Evolutionary conservation across 208 protist species (phyloP).

Genomic region (Leishmania mexicana): DNA sequence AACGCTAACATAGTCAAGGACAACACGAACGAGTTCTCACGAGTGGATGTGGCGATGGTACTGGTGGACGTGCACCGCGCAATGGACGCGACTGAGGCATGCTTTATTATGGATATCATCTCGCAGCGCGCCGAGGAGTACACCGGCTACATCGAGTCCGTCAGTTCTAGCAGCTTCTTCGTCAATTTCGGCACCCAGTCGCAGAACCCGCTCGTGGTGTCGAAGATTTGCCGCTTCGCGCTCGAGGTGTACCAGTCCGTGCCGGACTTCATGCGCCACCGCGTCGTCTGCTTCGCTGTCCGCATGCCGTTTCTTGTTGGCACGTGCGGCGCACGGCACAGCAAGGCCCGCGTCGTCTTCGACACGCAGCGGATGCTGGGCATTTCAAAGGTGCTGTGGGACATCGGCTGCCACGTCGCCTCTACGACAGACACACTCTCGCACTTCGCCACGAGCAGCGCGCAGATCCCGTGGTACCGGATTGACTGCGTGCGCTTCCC

Average conservation of each 20-base stretch:
- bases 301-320: constrained; percentile 70
- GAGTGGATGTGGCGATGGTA: constrained; percentile 53
- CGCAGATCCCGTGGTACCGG: constrained; percentile 53
- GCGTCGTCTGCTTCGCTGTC: constrained; percentile 63
- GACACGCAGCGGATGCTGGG: constrained; percentile 45
- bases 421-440: constrained; percentile 54
- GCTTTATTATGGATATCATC: constrained; percentile 42
- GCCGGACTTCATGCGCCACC: constrained; percentile 30
- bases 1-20: constrained; percentile 76
- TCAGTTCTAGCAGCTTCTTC: constrained; percentile 53
- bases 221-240: constrained; percentile 63
- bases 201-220: constrained; percentile 56
- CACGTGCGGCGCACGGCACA: constrained; percentile 54
- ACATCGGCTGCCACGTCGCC: constrained; percentile 64
- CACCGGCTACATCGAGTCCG: constrained; percentile 58
- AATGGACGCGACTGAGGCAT: constrained; percentile 24
- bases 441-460: constrained; percentile 42
- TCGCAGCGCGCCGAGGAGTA: constrained; percentile 39
- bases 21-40: constrained; percentile 56
- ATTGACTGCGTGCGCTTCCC: constrained; percentile 63
- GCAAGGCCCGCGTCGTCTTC: constrained; percentile 46
- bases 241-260: constrained; percentile 49
- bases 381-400: constrained; percentile 47
- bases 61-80: constrained; percentile 52
- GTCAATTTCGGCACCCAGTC: constrained; percentile 75